Base-by-base conservation (phyloP, 805 yeast genomes). In the Sugiyamaella chiloensis region DNA sequence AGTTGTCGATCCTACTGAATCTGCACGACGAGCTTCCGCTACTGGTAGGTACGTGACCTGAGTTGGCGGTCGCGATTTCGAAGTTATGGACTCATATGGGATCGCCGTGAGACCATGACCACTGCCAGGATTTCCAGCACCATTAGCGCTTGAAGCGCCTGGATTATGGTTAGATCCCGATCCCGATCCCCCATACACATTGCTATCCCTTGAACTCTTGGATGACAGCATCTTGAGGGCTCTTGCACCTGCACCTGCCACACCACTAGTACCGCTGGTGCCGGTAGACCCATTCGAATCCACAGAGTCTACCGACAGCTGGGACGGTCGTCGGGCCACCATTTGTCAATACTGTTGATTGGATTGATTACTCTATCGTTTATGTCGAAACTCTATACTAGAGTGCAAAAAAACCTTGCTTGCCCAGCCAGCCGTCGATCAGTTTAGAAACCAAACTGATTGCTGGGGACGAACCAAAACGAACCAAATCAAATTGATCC, bases 41-140 rank as follows among this genome's bases (percentile, higher is more conserved):
- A 55, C 54, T 1, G 61, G 60, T n/a, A 58, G 46, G 34, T 57
- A 54, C 21, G 52, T 44, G 26, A 58, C 61, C 5, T 47, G 51
- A 16, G 58, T 51, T n/a, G 61, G 61, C 7, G 51, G 39, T 36
- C 51, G 50, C 4, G 54, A 40, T 26, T 48, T 48, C 4, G 60
- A 20, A 12, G 53, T 37, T 4, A 54, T 52, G 26, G 54, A 49
- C 24, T 57, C 60, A 37, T 58, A 58, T 8, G 61, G 59, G 14
- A 58, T 39, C 8, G 57, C 35, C 14, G 43, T 19, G 24, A 36
- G 40, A 27, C 29, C 5, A 24, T 39, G 19, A 21, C 34, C 16
- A 14, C 24, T 23, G 40, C 11, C 16, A 23, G 43, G 12, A 17
- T 16, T 27, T 12, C 37, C 6, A 5, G 40, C 20, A 6, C 44